Base-by-base conservation (phyloP, 305 asterid genomes). In the Fraxinus xanthoxyloides region DNA sequence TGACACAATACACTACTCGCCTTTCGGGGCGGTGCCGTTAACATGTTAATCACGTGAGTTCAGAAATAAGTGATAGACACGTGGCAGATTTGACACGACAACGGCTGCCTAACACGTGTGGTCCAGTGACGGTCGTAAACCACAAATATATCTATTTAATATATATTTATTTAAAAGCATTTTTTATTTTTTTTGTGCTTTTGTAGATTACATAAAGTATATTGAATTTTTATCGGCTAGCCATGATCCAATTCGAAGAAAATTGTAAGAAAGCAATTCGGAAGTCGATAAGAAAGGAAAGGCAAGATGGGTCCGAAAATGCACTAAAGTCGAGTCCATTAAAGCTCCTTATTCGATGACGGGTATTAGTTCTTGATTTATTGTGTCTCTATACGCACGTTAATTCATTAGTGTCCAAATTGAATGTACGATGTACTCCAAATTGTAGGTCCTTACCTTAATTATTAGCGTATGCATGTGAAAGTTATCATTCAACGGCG, bases 401-500 rank as follows among this genome's bases (percentile, higher is more conserved):
- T 43, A 51, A 51, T n/a, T 1, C 10, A n/a, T 0, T 28, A 46
- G 36, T 78, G 59, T 6, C 73, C 30, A 81, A 72, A 70, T 72
- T 77, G 21, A 3, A 61, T 36, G 84, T 82, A 79, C 26, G 76
- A 38, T 26, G 38, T 78, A 67, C 26, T 75, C 79, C 80, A 80
- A 80, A 35, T 15, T 74, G 86, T 87, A 85, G 85, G 90, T 69
- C 88, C 78, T 67, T 70, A 23, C 72, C 31, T 61, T 7, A 61
- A 61, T 30, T 17, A 51, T 73, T 75, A 81, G 67, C 78, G 69
- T 74, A 31, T 80, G 81, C 87, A 84, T 84, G 87, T 82, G 87
- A 80, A 10, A 6, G 24, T 79, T 48, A 24, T 31, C 13, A 79
- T 61, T 54, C 61, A 72, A 43, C 63, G 23, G 48, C 67, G 74